Evolutionary conservation across 1,284 basidiomycete species (phyloP), one percentile per base, ranked within the genome.

Genomic region (Xanthoconium separans): DNA sequence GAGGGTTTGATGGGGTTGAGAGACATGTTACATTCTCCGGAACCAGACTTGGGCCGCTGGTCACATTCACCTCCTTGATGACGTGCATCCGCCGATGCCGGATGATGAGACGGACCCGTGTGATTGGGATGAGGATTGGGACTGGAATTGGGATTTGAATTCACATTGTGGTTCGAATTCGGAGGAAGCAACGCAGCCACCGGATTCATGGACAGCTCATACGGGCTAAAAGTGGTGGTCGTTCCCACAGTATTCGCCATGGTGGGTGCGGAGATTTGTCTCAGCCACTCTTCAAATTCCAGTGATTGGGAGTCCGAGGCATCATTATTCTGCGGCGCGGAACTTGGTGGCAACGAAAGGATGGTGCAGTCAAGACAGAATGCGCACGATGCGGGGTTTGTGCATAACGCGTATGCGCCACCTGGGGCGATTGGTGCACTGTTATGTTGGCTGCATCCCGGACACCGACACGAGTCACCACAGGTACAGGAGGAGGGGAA

Each of bases 301-400:
- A 72, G 65, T 16, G 65, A 68, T 56, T 68, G 67, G 11, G 64
- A 50, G 20, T 70, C 66, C 46, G 59, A 61, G 47, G 63, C 13
- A 27, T 60, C 51, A 7, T 51, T n/a, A 54, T 18, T 54, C 43
- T 57, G 63, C 34, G 65, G 61, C n/a, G 68, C 60, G 27, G 67
- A 59, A 9, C 73, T 70, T 8, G 71, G 60, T 11, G 77, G 74
- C 31, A 83, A 69, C 0, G 78, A 72, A 34, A 81, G 70, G 47
- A 82, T 77, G 47, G 80, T 77, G 64, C 83, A 87, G 54, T 84
- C 82, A 3, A 87, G 68, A 56, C 85, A 88, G 22, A 79, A 74
- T 2, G 71, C 69, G 56, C 86, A 87, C 1, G 70, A 65, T 27
- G 64, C 65, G 1, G 83, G 80, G 54, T 80, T 78, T 2, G 63